A percentile compares a stretch with the other conserved stretches of the same genome.
phyloP scores from a whole-genome alignment of 2,329 filamentous ascomycete genomes.

The Aspergillus transmontanensis region DNA sequence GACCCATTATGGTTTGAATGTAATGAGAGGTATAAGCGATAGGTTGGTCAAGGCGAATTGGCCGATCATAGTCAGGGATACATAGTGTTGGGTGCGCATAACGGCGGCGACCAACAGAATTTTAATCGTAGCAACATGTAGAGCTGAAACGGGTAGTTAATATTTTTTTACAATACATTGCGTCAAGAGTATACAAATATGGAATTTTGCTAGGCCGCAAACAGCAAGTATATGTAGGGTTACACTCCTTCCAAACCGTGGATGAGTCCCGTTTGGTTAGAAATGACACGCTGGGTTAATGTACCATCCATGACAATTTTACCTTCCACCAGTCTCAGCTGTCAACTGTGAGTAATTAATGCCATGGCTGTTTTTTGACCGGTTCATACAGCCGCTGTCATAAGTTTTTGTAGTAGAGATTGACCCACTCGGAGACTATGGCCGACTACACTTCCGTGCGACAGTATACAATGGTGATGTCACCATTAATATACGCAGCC shows the following conservation, averaged over 20 bases:
- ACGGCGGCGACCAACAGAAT: not conserved
- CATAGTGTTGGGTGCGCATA: not conserved
- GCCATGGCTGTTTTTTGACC: too few species aligned
- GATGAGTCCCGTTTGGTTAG: not conserved
- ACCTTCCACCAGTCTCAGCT: not conserved
- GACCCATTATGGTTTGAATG: not conserved
- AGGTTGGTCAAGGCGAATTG: not conserved
- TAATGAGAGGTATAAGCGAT: not conserved
- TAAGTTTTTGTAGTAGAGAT: not conserved
- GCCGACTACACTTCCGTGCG: not conserved
- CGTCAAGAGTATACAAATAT: not conserved
- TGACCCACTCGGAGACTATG: not conserved
- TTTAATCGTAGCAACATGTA: not conserved
- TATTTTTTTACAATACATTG: not conserved
- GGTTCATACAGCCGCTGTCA: not conserved
- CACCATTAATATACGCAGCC: not conserved
- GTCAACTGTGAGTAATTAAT: not conserved
- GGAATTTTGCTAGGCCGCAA: not conserved
- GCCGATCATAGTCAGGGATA: not conserved
- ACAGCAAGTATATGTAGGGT: not conserved
- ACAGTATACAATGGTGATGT: not conserved
- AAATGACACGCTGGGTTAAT: not conserved
- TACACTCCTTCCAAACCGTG: not conserved
- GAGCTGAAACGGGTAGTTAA: not conserved
- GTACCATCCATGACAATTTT: not conserved